These are phyloP conservation scores for Clitopilus passeckerianus DNA, from an alignment of 768 basidiomycete genomes.

Conservation along the genomic window DNA sequence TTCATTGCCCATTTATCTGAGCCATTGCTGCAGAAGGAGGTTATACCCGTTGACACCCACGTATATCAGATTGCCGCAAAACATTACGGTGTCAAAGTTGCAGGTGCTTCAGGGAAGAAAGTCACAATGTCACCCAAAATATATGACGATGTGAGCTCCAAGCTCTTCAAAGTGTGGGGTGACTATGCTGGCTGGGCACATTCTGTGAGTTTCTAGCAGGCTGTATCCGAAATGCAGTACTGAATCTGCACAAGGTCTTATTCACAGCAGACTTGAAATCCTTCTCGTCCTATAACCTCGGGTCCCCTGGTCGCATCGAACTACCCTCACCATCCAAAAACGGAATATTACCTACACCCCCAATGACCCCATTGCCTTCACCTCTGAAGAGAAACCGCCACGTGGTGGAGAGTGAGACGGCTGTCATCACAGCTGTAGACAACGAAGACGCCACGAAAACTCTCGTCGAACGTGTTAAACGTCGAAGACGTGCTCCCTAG, in stretches of 20 bases:
- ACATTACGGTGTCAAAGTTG: constrained; percentile 62
- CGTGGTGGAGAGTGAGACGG: not conserved
- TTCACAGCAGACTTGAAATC: constrained; percentile 73
- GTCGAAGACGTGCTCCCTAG: constrained; percentile 20
- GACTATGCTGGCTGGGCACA: constrained; percentile 90
- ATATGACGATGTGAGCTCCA: constrained; percentile 66
- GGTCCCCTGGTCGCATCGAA: constrained; percentile 12
- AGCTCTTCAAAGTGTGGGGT: constrained; percentile 69
- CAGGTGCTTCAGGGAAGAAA: constrained; percentile 30
- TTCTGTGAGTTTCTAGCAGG: constrained; percentile 36
- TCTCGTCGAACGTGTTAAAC: constrained; percentile 39
- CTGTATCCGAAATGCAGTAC: not conserved
- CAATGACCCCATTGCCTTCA: constrained; percentile 23
- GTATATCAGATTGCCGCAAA: constrained; percentile 86
- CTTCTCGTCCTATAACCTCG: constrained; percentile 56
- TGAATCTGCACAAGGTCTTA: constrained; percentile 43
- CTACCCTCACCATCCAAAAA: constrained; percentile 8
- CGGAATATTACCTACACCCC: constrained; percentile 17
- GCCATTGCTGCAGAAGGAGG: constrained; percentile 52
- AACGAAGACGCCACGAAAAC: constrained; percentile 11
- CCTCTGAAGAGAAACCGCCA: constrained; percentile 25
- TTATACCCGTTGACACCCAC: constrained; percentile 95
- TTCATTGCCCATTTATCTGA: not conserved
- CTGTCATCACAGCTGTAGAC: not conserved
- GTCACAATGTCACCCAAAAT: constrained; percentile 68